Evolutionary conservation across 2,329 filamentous ascomycete species (phyloP).

Genomic region (Fusarium foetens): DNA sequence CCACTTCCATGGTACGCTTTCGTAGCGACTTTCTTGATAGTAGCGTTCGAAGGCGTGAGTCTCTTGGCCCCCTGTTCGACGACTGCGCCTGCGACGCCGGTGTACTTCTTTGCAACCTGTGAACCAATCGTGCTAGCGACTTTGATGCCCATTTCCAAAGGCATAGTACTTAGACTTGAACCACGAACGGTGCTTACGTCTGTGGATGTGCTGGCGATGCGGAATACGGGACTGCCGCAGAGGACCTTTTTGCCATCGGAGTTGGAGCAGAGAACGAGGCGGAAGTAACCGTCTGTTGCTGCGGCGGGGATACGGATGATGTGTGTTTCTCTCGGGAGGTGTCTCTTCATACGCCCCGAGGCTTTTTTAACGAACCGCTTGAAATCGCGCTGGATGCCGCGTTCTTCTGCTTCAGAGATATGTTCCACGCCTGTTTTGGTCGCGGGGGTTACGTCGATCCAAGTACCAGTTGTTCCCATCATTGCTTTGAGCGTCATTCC

Average conservation of each 20-base stretch:
- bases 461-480: constrained; percentile 66
- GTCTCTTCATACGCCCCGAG: constrained; percentile 55
- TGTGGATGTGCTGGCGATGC: constrained; percentile 72
- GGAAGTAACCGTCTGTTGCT: constrained; percentile 74
- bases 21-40: constrained; percentile 54
- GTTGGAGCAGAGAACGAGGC: constrained; percentile 69
- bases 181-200: constrained; percentile 71
- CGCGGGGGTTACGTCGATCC: constrained; percentile 75
- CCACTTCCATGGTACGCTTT: constrained; percentile 49
- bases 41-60: constrained; percentile 44
- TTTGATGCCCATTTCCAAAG: constrained; percentile 72
- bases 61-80: constrained; percentile 56
- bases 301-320: constrained; percentile 72
- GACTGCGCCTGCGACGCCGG: constrained; percentile 50
- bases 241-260: constrained; percentile 61
- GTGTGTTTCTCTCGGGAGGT: constrained; percentile 69
- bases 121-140: constrained; percentile 62
- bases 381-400: constrained; percentile 75
- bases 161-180: constrained; percentile 71
- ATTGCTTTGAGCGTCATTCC: constrained; percentile 74
- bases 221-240: constrained; percentile 74
- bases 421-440: constrained; percentile 58
- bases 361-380: constrained; percentile 70
- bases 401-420: constrained; percentile 66
- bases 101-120: constrained; percentile 56